Evolutionary conservation across 192 early-diverging fungal genomes (phyloP), one percentile per base, ranked within the genome.

Genomic region (Kickxella alabastrina): DNA sequence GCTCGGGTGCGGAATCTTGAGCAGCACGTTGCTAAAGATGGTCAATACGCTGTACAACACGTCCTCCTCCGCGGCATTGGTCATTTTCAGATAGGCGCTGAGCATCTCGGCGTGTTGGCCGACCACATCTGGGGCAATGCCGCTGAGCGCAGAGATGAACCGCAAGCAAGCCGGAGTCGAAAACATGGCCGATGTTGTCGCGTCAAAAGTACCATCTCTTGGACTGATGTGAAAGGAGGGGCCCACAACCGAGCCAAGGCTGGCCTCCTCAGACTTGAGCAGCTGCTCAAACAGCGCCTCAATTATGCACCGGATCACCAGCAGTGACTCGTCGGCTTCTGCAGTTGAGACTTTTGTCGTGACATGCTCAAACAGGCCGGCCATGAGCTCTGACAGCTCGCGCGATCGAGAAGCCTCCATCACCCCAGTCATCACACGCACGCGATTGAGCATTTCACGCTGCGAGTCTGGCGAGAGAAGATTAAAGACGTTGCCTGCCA

Each of bases 271-370:
- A 1, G 84, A 67, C 12, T 59, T 62, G 31, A 91, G 65, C 27
- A 91, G 63, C 38, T 78, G 77, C 24, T 92, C 90, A 61, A 89
- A 78, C 0, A 91, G 68, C 31, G 85, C 83, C 48, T 92, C 88
- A 9, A 91, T 84, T 27, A 90, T 73, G 47, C 77, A 81, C 23
- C 78, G 76, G 18, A 82, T 79, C 13, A 88, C 77, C 28, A 70
- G 63, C 44, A 80, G 31, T 14, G 85, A 69, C 10, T 62, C 54
- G 8, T 80, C 80, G 4, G 55, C 65, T 26, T 85, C 83, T 13
- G 59, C 57, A 18, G 59, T 61, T 18, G 78, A 15, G 4, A 67
- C 65, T 56, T 74, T 47, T 10, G 31, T 43, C 12, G 51, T 55
- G 19, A 75, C 57, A 9, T 65, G 43, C 34, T 53, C 56, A 51